These are phyloP conservation scores for Ustilago cynodontis DNA, from an alignment of 1,284 basidiomycete genomes.

Conservation along the genomic window DNA sequence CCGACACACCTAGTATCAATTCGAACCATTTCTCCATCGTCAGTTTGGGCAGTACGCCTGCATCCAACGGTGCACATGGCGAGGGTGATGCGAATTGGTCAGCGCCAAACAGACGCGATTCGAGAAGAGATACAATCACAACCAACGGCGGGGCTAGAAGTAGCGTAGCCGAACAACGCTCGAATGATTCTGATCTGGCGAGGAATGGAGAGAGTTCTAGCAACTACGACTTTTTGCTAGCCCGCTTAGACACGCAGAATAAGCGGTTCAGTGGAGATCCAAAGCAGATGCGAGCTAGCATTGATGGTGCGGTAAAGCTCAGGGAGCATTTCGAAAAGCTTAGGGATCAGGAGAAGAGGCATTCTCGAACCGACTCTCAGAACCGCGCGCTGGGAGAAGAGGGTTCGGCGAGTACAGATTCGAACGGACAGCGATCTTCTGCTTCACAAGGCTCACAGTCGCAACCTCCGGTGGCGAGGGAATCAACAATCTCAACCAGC, in stretches of 20 bases:
- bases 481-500: conserved; percentile 5
- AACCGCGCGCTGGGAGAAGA: conserved; percentile 12
- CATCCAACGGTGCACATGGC: not conserved
- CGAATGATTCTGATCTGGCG: conserved; percentile 16
- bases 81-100: conserved; percentile 14
- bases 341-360: conserved; percentile 39
- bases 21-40: conserved; percentile 59
- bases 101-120: conserved; percentile 19
- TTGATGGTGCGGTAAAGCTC: conserved; percentile 64
- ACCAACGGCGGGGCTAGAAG: conserved; percentile 25
- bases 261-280: conserved; percentile 59
- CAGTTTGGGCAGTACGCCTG: conserved; percentile 40
- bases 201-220: conserved; percentile 14
- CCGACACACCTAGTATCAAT: conserved; percentile 35
- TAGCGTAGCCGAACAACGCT: conserved; percentile 8
- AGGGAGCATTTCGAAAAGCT: conserved; percentile 64
- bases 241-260: conserved; percentile 57
- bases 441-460: not conserved
- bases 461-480: conserved; percentile 6
- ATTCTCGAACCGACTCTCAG: conserved; percentile 36
- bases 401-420: conserved; percentile 14
- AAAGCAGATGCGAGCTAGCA: conserved; percentile 59
- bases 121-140: conserved; percentile 39
- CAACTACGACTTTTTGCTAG: conserved; percentile 63
- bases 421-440: conserved; percentile 3